A percentile compares a stretch with the other conserved stretches of the same genome.
phyloP scores from a whole-genome alignment of 179 eudicot genomes.

The Drosera spatulata region DNA sequence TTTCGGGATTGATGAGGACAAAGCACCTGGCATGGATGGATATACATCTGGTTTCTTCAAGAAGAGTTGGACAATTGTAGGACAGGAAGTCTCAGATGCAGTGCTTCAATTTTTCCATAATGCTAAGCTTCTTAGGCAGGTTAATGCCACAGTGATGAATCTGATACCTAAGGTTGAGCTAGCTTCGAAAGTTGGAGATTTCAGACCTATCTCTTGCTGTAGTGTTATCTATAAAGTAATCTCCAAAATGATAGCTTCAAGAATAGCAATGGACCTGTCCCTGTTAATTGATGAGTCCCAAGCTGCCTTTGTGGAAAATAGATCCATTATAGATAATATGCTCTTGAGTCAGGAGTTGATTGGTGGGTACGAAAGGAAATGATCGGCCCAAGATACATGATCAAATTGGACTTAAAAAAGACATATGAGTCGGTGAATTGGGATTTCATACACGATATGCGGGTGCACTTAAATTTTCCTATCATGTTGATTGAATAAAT shows the following conservation, averaged over 20 bases:
- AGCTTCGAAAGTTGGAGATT: not conserved
- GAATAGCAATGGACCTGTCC: not conserved
- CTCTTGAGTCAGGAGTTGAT: not conserved
- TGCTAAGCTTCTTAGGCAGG: not conserved
- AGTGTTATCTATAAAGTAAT: not conserved
- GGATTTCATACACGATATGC: not conserved
- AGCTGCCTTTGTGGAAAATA: not conserved
- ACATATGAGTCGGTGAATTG: not conserved
- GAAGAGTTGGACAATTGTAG: not conserved
- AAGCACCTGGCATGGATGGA: not conserved
- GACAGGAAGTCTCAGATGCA: not conserved
- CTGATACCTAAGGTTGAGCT: not conserved
- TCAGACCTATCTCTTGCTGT: not conserved
- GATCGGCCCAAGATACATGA: not conserved
- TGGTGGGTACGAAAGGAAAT: not conserved
- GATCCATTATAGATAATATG: not conserved
- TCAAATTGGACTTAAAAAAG: not conserved
- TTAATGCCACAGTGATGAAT: not conserved
- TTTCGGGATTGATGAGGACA: not conserved
- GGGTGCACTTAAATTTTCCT: not conserved
- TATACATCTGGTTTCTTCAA: not conserved
- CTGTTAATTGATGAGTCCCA: not conserved
- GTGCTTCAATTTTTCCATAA: not conserved
- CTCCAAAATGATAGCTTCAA: not conserved
- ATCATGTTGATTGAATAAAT: not conserved